Evolutionary conservation across 345 rosid genomes (phyloP).

Genomic region (Gossypium rotundifolium): DNA sequence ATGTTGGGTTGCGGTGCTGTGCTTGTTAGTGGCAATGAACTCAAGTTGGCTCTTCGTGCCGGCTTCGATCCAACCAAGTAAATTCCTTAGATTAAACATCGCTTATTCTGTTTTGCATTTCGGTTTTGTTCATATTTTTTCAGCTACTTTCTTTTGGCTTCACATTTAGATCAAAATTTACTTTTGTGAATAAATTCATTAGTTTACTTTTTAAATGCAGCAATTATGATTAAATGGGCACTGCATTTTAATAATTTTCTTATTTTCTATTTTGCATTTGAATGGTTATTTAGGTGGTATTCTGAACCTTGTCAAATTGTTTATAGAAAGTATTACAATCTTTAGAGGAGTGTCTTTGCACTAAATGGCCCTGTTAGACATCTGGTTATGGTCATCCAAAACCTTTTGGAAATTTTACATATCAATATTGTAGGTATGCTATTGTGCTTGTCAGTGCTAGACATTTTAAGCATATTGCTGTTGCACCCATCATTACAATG

Average conservation of each 20-base stretch:
- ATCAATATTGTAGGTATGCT: background rate
- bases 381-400: background rate
- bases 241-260: background rate
- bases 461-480: background rate
- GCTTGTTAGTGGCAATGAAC: constrained; percentile 92
- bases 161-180: background rate
- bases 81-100: background rate
- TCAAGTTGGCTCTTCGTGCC: constrained; percentile 76
- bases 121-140: background rate
- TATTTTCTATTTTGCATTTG: background rate
- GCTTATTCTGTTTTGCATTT: background rate
- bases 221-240: background rate
- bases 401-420: background rate
- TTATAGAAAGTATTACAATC: background rate
- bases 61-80: constrained; percentile 92
- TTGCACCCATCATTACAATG: background rate
- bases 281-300: background rate
- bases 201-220: background rate
- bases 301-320: background rate
- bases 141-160: background rate
- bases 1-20: constrained; percentile 91
- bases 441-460: background rate
- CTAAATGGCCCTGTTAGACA: too few species aligned
- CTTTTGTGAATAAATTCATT: background rate
- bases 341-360: background rate